A percentile compares a stretch with the other conserved stretches of the same genome.
These are phyloP conservation scores for Ophiostoma piceae DNA, from an alignment of 2,329 filamentous ascomycete species.

Conservation along the genomic window DNA sequence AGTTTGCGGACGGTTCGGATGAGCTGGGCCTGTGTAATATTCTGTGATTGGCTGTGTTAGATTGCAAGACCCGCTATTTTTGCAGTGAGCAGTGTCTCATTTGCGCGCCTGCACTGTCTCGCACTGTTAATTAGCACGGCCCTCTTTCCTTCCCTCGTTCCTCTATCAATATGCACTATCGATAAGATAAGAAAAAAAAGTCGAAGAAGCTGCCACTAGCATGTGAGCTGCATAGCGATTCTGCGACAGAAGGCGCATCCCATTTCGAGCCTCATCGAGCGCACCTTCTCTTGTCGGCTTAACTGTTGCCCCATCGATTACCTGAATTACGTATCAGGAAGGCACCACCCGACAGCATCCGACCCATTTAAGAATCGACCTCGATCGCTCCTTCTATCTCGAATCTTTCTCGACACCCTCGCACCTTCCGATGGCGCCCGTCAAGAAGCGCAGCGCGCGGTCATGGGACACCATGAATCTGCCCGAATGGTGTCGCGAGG, in stretches of 20 bases:
- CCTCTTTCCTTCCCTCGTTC: not conserved
- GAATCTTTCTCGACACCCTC: not conserved
- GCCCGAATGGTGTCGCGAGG: slow-evolving; percentile 77
- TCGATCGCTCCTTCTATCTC: not conserved
- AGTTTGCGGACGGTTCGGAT: slow-evolving; percentile 23
- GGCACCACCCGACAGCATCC: not conserved
- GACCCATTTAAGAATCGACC: not conserved
- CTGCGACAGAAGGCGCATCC: slow-evolving; percentile 15
- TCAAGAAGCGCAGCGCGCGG: slow-evolving; percentile 42
- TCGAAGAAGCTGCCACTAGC: slow-evolving; percentile 16
- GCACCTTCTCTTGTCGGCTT: not conserved
- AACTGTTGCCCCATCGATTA: not conserved
- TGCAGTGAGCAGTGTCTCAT: not conserved
- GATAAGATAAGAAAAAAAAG: slow-evolving; percentile 25
- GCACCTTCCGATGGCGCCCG: slow-evolving; percentile 31
- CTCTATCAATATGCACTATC: slow-evolving; percentile 2
- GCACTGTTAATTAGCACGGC: not conserved
- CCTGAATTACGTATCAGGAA: not conserved
- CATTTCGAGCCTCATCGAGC: not conserved
- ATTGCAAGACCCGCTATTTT: not conserved
- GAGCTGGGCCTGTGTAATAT: slow-evolving; percentile 6
- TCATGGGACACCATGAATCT: slow-evolving; percentile 66
- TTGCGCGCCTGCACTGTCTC: not conserved
- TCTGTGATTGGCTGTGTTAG: slow-evolving; percentile 30
- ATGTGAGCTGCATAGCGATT: slow-evolving; percentile 7